Conservation (phyloP, 768 basidiomycete species). For the Trametes gibbosa region DNA sequence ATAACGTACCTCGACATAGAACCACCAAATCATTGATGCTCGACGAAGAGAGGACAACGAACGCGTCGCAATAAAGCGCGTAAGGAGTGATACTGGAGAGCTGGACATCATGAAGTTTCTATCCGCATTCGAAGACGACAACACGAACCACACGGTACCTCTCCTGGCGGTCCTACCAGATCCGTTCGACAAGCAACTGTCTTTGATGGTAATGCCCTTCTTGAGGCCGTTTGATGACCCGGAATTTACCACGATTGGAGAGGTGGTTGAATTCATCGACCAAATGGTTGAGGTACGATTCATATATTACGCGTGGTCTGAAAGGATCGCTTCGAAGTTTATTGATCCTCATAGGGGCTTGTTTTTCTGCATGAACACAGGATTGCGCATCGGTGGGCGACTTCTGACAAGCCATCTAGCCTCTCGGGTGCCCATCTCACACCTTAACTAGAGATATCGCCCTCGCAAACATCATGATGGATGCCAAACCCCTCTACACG, state of each 20-base stretch:
- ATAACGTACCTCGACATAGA: background rate
- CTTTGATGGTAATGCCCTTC: conserved; percentile 26
- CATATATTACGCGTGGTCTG: too few species aligned
- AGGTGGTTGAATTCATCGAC: conserved; percentile 18
- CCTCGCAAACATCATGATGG: conserved; percentile 25
- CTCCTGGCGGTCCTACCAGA: conserved; percentile 22
- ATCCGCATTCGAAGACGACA: background rate
- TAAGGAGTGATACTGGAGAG: background rate
- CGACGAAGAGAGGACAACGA: background rate
- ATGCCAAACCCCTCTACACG: conserved; percentile 18
- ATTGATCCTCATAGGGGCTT: conserved; percentile 16
- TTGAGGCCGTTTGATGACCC: conserved; percentile 29
- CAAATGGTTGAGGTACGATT: conserved; percentile 20
- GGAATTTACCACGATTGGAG: conserved; percentile 20
- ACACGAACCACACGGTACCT: conserved; percentile 26
- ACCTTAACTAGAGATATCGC: conserved; percentile 16
- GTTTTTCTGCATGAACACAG: conserved; percentile 22
- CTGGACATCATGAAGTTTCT: conserved; percentile 15
- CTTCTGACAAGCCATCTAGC: background rate
- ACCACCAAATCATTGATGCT: background rate
- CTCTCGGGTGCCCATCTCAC: conserved; percentile 3
- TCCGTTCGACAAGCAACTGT: conserved; percentile 3
- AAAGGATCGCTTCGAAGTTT: background rate
- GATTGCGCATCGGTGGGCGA: conserved; percentile 25
- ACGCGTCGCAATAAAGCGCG: background rate